Evolutionary conservation across 2,329 filamentous ascomycete genomes (phyloP), one percentile per base, ranked within the genome.

Genomic region (Aspergillus felis): DNA sequence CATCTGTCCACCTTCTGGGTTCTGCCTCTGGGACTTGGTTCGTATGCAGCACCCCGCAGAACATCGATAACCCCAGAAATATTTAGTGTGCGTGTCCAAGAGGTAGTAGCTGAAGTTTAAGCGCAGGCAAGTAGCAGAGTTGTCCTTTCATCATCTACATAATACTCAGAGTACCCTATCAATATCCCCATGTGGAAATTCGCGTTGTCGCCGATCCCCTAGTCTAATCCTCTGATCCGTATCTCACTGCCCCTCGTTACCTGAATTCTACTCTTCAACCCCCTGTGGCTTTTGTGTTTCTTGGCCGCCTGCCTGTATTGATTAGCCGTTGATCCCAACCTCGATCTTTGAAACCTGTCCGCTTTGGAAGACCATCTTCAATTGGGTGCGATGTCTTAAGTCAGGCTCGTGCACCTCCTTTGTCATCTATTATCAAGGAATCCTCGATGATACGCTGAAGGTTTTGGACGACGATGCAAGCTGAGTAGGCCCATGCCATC

Each of bases 401-500:
- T 24, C 55, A 55, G 57, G 38, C 55, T 55, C 29, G 20, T 47
- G 44, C 44, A 14, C 12, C 14, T 27, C 25, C 25, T 55, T 50
- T 42, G 25, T 51, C 25, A 35, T 22, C 22, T 46, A 51, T 28
- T 51, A 55, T 56, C 57, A 56, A 14, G 46, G 41, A 20, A 58
- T 10, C 49, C 53, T 41, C 35, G 10, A 50, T 48, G 29, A 56
- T 44, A 57, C 49, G 54, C 56, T 57, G 59, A 59, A 53, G 35
- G 54, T 55, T 22, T 49, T 35, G 50, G 47, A 53, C 51, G 53
- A 61, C 57, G 44, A 66, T 65, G 64, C 59, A 56, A 56, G 54
- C 57, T 55, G 59, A 56, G 55, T 61, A 63, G 59, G 50, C 24
- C 42, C 55, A 46, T 55, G 25, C 25, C 41, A 28, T 38, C 42